Evolutionary conservation across 768 basidiomycete species (phyloP), one percentile per base, ranked within the genome.

Genomic region (Tubosaeta sp.): DNA sequence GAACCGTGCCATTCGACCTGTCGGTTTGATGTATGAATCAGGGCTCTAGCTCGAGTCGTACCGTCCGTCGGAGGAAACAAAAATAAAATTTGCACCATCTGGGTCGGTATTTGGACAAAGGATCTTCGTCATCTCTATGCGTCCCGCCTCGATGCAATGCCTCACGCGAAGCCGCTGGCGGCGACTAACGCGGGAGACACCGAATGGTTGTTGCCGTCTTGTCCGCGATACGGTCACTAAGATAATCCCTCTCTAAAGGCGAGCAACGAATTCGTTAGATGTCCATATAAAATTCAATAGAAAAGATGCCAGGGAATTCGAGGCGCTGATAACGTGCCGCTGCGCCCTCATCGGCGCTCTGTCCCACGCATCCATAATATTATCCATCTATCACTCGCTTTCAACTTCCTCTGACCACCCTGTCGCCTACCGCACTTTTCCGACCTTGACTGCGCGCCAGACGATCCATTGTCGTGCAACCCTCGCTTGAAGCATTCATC

Each of bases 61-160:
- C 40, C 40, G 40, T 41, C 40, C 40, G 40, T 41, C 24, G 39
- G 39, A 43, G 30, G 29, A 11, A 29, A 18, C 3, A 18, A 18
- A 44, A 44, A 30, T 18, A 44, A 44, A 30, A 30, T n/a, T 22
- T 21, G 21, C 13, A 19, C 18, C 18, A 38, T 10, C 35, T 36
- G n/a, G 18, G 18, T 38, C 36, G 4, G 36, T 6, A 34, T 34
- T 13, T 34, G 13, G 6, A 22, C 24, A n/a, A n/a, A 21, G 22
- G 13, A 24, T 16, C 39, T 27, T 27, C 27, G 27, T 6, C 27
- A 27, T n/a, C 27, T 27, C 14, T 14, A 12, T 22, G 19, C 41
- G 38, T 39, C 38, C 19, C n/a, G 18, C 32, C 21, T 21, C 31
- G 53, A 53, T 53, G 40, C 45, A 40, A 42, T 34, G 29, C 51